phyloP scores from a whole-genome alignment of 176 grass and related monocot genomes.

The Musa beccarii region DNA sequence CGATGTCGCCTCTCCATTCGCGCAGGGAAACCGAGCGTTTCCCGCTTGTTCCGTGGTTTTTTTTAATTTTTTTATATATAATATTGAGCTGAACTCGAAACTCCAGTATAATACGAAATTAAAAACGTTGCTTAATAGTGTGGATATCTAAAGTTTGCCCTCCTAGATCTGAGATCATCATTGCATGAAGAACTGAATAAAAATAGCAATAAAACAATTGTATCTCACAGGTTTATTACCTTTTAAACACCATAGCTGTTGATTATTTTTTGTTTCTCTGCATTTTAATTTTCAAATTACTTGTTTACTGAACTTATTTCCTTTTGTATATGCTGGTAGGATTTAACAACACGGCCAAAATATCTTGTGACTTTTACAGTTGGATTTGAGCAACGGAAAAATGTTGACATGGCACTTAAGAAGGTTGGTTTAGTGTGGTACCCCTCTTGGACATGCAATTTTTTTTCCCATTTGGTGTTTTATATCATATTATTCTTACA shows the following conservation, averaged over 20 bases:
- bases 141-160: not conserved
- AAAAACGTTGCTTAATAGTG: not conserved
- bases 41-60: too few relatives aligned
- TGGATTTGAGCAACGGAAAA: conserved; percentile 11
- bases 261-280: not conserved
- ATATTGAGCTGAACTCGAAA: too few relatives aligned
- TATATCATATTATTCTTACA: conserved; percentile 9
- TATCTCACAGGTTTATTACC: not conserved
- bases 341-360: conserved; percentile 1
- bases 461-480: not conserved
- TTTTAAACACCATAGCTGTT: not conserved
- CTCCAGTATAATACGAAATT: too few relatives aligned
- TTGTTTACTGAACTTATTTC: not conserved
- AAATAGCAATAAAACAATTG: too few relatives aligned
- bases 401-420: conserved; percentile 12
- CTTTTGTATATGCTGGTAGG: not conserved
- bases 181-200: too few relatives aligned
- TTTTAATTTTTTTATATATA: too few relatives aligned
- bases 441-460: not conserved
- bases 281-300: not conserved
- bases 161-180: not conserved
- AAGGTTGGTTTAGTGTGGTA: conserved; percentile 7
- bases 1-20: too few relatives aligned
- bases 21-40: too few relatives aligned
- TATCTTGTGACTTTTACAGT: conserved; percentile 17